Conservation (phyloP, 1,139 yeast genomes). For the Meyerozyma sp. region DNA sequence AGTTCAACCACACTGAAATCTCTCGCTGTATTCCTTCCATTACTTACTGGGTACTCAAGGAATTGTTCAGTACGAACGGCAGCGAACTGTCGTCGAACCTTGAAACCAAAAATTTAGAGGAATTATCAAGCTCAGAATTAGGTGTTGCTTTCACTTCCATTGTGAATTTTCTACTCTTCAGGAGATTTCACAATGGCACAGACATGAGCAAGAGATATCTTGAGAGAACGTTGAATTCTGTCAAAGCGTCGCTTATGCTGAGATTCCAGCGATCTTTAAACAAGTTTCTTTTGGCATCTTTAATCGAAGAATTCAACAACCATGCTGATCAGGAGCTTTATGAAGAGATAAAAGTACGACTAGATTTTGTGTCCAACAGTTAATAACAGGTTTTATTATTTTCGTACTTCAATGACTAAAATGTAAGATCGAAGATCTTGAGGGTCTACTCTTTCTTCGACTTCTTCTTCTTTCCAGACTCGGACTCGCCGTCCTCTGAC, state of each 20-base stretch:
- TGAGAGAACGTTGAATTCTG: neutral
- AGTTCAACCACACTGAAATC: neutral
- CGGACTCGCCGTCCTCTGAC: constrained; percentile 51
- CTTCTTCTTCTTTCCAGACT: constrained; percentile 41
- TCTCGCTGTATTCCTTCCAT: neutral
- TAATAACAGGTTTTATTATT: constrained; percentile 3
- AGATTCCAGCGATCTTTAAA: neutral
- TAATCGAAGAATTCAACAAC: neutral
- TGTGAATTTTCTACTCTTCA: neutral
- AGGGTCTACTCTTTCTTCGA: constrained; percentile 4
- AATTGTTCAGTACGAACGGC: neutral
- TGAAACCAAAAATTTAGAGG: neutral
- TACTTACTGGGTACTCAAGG: neutral
- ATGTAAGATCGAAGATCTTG: constrained; percentile 4
- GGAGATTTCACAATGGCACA: neutral
- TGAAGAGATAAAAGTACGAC: constrained; percentile 6
- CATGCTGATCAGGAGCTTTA: constrained; percentile 5
- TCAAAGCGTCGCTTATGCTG: neutral
- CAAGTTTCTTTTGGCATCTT: neutral
- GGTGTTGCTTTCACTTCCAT: neutral
- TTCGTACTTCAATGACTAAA: neutral
- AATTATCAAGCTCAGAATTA: neutral
- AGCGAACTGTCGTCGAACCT: neutral
- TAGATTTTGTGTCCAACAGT: constrained; percentile 6
- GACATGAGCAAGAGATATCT: neutral